Evolutionary conservation across 2,329 filamentous ascomycete genomes (phyloP), one percentile per base, ranked within the genome.

Genomic region (Aureobasidium pullulans): DNA sequence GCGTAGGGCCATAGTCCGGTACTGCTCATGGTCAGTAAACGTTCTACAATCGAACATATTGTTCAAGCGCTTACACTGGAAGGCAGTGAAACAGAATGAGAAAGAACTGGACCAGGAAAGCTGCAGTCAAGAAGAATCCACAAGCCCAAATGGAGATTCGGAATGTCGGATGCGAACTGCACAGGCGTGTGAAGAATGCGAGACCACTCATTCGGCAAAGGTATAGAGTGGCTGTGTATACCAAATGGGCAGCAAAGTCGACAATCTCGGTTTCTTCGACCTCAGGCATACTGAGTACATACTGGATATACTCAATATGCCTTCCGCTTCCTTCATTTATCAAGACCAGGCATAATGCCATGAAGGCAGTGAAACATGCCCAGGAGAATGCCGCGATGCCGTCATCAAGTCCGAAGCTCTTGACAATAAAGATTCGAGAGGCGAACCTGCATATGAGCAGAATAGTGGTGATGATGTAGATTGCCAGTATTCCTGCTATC

Each of bases 1-100:
- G 67, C 71, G 57, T 82, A 81, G 0, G 79, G 79, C 79, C 79
- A 81, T 2, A 78, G 66, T 0, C 72, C 77, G 0, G 79, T 81
- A 0, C 50, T 54, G 32, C 15, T n/a, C 13, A 13, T 4, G 8
- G 50, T 54, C 39, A 54, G 39, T 43, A 2, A n/a, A 32, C 7
- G 8, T 43, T 4, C 48, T 8, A 19, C 15, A 29, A 6, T 32
- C 6, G 10, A 15, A 6, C 28, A 5, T n/a, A 6, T n/a, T 8
- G 6, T 23, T 23, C 23, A 13, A 28, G 7, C 31, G n/a, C 50
- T 54, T 54, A 54, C 50, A 81, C 77, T 0, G 79, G 79, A 1
- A 64, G 66, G 60, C 79, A 81, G 66, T 81, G 79, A 62, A 81
- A 79, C 59, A 81, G 71, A 49, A 81, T 69, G 2, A 82, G 71